A percentile compares a stretch with the other conserved stretches of the same genome.
phyloP scores from a whole-genome alignment of 768 basidiomycete genomes.

The Trametes maxima region DNA sequence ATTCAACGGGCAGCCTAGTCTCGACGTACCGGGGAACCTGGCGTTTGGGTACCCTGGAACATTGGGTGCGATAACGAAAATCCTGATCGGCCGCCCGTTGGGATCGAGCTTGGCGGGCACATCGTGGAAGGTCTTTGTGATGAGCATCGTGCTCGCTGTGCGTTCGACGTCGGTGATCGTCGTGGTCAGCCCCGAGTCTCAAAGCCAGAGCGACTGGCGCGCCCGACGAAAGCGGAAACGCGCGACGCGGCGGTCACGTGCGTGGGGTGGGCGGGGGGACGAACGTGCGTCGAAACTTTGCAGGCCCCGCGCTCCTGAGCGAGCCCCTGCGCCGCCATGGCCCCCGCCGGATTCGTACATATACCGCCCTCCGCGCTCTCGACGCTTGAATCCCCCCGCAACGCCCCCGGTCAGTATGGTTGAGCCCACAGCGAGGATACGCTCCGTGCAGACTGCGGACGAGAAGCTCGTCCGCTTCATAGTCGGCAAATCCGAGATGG shows the following conservation, averaged over 20 bases:
- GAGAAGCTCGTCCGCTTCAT: constrained; percentile 63
- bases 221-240: constrained; percentile 1
- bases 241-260: constrained; percentile 21
- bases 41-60: constrained; percentile 85
- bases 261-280: neutral
- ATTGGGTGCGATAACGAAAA: constrained; percentile 81
- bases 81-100: constrained; percentile 66
- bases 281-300: constrained; percentile 28
- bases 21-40: constrained; percentile 75
- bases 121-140: constrained; percentile 79
- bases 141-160: constrained; percentile 59
- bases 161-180: neutral
- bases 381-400: neutral
- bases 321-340: constrained; percentile 14
- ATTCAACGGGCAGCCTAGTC: no score
- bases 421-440: constrained; percentile 44
- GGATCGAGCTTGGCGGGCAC: constrained; percentile 68
- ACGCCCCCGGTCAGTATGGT: constrained; percentile 23
- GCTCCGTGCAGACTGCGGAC: constrained; percentile 52
- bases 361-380: neutral
- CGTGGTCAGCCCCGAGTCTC: neutral
- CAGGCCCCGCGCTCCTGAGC: neutral
- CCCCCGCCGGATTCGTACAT: constrained; percentile 1
- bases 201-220: neutral
- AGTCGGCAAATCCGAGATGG: constrained; percentile 67